Evolutionary conservation across 164 flowering plant species (phyloP).

Genomic region (Dillenia suffruticosa): DNA sequence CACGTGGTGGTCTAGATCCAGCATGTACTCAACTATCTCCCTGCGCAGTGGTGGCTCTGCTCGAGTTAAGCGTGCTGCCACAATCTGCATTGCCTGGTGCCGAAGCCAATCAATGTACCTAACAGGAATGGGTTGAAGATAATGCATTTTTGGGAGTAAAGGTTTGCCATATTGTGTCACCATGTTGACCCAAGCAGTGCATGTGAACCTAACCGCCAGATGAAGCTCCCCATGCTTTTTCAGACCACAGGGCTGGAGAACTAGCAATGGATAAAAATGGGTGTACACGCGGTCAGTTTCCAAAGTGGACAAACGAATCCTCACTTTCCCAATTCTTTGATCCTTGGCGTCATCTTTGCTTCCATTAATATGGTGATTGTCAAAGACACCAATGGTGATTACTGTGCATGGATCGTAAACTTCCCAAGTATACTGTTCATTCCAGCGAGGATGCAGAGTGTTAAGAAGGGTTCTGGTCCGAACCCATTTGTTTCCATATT

Average conservation of each 20-base stretch:
- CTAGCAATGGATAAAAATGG: constrained; percentile 60
- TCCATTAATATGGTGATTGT: constrained; percentile 55
- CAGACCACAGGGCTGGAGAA: constrained; percentile 47
- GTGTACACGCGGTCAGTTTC: constrained; percentile 65
- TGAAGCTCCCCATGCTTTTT: constrained; percentile 78
- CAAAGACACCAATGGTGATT: constrained; percentile 77
- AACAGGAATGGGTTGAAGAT: constrained; percentile 59
- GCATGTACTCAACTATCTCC: constrained; percentile 77
- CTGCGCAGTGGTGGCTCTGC: constrained; percentile 79
- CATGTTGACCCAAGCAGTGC: constrained; percentile 79
- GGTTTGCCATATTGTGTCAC: constrained; percentile 59
- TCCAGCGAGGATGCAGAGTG: constrained; percentile 63
- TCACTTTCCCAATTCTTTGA: constrained; percentile 72
- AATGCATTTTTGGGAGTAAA: constrained; percentile 88
- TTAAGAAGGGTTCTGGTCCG: constrained; percentile 73
- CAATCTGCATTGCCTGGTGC: constrained; percentile 68
- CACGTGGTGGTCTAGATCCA: constrained; percentile 71
- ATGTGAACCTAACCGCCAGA: constrained; percentile 68
- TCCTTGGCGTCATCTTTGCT: constrained; percentile 43
- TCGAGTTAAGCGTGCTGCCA: constrained; percentile 54
- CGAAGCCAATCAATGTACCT: constrained; percentile 53
- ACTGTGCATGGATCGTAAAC: constrained; percentile 86
- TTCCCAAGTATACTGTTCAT: constrained; percentile 93
- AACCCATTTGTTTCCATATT: constrained; percentile 88
- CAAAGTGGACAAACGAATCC: constrained; percentile 71